Conservation (phyloP, 331 rosid genomes). For the Rosa hybrid region DNA sequence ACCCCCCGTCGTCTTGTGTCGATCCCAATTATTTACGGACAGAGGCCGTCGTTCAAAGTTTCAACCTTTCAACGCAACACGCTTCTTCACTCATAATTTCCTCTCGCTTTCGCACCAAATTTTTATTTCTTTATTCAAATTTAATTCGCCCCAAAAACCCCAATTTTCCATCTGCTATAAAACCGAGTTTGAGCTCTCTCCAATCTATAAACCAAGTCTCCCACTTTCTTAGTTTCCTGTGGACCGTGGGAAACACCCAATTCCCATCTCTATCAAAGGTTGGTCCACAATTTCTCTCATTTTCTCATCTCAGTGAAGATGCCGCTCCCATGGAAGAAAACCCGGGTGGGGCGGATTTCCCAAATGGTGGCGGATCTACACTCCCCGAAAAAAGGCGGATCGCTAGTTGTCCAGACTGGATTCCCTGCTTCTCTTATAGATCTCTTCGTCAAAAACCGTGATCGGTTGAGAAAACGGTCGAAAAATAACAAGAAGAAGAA, state of each 20-base stretch:
- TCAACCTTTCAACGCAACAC: constrained; percentile 11
- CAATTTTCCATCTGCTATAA: constrained; percentile 1
- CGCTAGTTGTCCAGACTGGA: constrained; percentile 85
- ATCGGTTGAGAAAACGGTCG: constrained; percentile 42
- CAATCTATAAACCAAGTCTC: background rate
- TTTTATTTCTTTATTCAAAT: background rate
- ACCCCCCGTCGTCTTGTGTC: background rate
- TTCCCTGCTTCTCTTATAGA: constrained; percentile 93
- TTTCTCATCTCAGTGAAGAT: constrained; percentile 13
- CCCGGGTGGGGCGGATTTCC: constrained; percentile 51
- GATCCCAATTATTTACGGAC: background rate
- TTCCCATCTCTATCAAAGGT: background rate
- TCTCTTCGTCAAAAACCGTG: constrained; percentile 79
- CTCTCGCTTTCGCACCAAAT: constrained; percentile 5
- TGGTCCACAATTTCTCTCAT: background rate
- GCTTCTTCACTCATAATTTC: constrained; percentile 13
- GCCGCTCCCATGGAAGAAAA: constrained; percentile 90
- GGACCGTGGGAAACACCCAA: background rate
- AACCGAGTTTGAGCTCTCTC: background rate
- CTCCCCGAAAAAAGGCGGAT: constrained; percentile 58
- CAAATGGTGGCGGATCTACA: constrained; percentile 83
- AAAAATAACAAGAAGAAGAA: constrained; percentile 17
- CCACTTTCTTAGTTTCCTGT: background rate
- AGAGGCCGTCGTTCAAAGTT: constrained; percentile 2
- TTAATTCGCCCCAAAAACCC: background rate